A percentile compares a stretch with the other conserved stretches of the same genome.
These are phyloP conservation scores for Biscogniauxia marginata DNA, from an alignment of 2,329 filamentous ascomycete genomes.

Conservation along the genomic window DNA sequence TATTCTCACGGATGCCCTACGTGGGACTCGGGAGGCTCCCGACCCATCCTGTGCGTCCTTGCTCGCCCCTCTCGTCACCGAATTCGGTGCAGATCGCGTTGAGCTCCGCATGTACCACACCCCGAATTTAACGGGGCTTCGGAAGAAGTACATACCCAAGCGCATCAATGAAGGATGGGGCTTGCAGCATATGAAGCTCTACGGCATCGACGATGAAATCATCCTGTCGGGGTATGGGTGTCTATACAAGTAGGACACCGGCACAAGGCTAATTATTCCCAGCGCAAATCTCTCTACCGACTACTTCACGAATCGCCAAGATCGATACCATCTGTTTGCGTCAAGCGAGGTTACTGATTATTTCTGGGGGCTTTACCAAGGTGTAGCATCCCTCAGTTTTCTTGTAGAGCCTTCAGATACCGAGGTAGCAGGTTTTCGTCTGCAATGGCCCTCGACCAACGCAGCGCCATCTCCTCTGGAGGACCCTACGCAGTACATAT, in stretches of 20 bases:
- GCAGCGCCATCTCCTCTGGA: conserved; percentile 71
- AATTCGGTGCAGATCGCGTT: conserved; percentile 81
- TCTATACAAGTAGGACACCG: background rate
- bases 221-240: conserved; percentile 77
- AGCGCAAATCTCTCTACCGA: conserved; percentile 85
- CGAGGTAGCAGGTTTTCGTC: conserved; percentile 54
- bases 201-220: conserved; percentile 92
- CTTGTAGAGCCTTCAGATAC: conserved; percentile 63
- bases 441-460: conserved; percentile 76
- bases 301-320: conserved; percentile 95
- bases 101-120: conserved; percentile 98
- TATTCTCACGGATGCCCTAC: conserved; percentile 85
- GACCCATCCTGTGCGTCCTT: conserved; percentile 84
- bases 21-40: conserved; percentile 88
- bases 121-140: conserved; percentile 84
- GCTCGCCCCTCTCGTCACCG: conserved; percentile 75
- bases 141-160: conserved; percentile 80
- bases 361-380: conserved; percentile 74
- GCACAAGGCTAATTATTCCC: conserved; percentile 14
- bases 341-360: conserved; percentile 79
- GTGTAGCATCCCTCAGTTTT: conserved; percentile 79
- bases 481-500: conserved; percentile 67
- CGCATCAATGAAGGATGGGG: conserved; percentile 98
- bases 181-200: conserved; percentile 98
- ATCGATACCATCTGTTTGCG: conserved; percentile 88